Conservation (phyloP, 179 eudicot species). For the Vitellaria paradoxa region DNA sequence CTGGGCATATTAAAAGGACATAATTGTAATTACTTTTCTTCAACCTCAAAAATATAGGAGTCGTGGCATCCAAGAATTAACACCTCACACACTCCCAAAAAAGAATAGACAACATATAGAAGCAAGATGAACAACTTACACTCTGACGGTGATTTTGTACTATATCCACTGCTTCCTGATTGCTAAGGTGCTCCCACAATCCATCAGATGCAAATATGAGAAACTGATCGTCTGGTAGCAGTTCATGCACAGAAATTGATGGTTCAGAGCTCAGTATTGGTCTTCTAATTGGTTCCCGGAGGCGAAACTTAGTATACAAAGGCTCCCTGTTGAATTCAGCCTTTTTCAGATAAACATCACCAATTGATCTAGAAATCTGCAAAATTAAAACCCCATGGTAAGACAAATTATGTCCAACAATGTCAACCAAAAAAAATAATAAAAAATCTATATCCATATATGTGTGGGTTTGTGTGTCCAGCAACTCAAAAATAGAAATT, state of each 20-base stretch:
- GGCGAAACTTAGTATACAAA: slow-evolving; percentile 60
- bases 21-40: neutral
- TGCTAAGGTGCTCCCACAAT: slow-evolving; percentile 77
- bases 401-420: neutral
- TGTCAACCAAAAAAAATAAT: no score
- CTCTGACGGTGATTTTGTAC: slow-evolving; percentile 57
- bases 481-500: neutral
- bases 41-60: neutral
- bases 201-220: slow-evolving; percentile 83
- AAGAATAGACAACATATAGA: no score
- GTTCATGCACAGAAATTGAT: slow-evolving; percentile 50
- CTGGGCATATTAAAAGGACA: neutral
- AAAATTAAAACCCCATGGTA: slow-evolving; percentile 1
- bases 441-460: no score
- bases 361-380: slow-evolving; percentile 79
- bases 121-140: slow-evolving; percentile 37
- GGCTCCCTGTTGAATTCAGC: slow-evolving; percentile 80
- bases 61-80: neutral
- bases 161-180: slow-evolving; percentile 77
- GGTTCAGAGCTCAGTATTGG: slow-evolving; percentile 77
- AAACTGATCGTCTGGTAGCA: slow-evolving; percentile 64
- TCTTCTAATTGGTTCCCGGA: slow-evolving; percentile 56
- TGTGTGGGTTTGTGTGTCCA: neutral
- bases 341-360: slow-evolving; percentile 73
- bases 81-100: neutral